Conservation (phyloP, 2,329 filamentous ascomycete species). For the Fusarium setosum region DNA sequence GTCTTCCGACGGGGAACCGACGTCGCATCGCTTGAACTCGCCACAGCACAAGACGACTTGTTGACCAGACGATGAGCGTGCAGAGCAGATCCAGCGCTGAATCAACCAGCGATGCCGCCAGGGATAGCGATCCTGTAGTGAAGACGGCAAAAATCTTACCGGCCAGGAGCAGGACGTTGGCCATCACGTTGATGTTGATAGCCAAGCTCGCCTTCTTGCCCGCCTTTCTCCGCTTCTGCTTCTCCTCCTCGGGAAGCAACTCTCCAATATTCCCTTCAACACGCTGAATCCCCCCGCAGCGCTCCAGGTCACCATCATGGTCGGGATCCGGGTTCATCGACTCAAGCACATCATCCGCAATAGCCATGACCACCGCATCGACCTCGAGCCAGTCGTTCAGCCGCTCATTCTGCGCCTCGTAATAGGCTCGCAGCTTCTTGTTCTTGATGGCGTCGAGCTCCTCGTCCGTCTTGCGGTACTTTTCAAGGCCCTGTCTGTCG, state of each 20-base stretch:
- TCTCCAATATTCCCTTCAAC: conserved; percentile 46
- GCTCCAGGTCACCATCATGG: conserved; percentile 47
- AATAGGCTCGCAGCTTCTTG: conserved; percentile 44
- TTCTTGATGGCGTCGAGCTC: conserved; percentile 45
- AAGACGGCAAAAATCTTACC: conserved; percentile 82
- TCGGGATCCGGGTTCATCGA: conserved; percentile 50
- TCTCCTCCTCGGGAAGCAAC: conserved; percentile 47
- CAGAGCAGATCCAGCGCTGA: conserved; percentile 81
- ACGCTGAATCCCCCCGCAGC: conserved; percentile 44
- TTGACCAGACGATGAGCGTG: conserved; percentile 83
- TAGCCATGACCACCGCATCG: conserved; percentile 48
- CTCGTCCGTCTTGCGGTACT: conserved; percentile 43
- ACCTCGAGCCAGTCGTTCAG: conserved; percentile 51
- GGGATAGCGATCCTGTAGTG: conserved; percentile 81
- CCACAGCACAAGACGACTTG: conserved; percentile 76
- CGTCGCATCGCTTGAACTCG: conserved; percentile 62
- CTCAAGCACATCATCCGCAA: conserved; percentile 49
- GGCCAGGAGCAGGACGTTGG: conserved; percentile 78
- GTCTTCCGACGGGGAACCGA: conserved; percentile 77
- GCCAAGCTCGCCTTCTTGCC: conserved; percentile 60
- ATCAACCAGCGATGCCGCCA: conserved; percentile 81
- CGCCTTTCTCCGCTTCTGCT: conserved; percentile 38
- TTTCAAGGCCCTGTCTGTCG: conserved; percentile 43
- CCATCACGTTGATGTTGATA: conserved; percentile 83
- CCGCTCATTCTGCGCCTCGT: conserved; percentile 45